Evolutionary conservation across 768 basidiomycete genomes (phyloP), one percentile per base, ranked within the genome.

Genomic region (Lanmaoa pseudosensibilis): DNA sequence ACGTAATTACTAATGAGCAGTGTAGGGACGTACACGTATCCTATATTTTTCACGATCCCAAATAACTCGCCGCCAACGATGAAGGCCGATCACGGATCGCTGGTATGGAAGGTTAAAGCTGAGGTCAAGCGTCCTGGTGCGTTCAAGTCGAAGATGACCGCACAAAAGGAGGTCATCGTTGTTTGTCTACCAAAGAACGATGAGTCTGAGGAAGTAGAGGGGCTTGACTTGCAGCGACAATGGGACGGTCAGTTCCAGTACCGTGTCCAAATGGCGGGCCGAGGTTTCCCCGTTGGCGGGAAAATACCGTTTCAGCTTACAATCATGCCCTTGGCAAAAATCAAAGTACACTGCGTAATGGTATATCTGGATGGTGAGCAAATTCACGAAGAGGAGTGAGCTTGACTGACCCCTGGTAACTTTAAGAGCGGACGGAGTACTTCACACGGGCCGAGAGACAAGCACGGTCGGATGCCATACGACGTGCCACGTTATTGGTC

Each of bases 171-270:
- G 48, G 88, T 97, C 13, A 76, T 78, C 3, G 81, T 95, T 43
- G 82, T 97, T 21, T 79, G 87, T 13, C 82, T 79, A 50, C 92
- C 93, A 1, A 58, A 43, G n/a, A 80, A 82, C 11, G 57, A 64
- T 23, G 55, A 50, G 25, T 18, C 19, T 7, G 92, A 93, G 51
- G 92, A 94, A 50, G 80, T 78, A 0, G 85, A 85, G 59, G 90
- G 84, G 62, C 84, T 98, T 49, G 80, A 92, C 47, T 84, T 98
- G 16, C 90, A 96, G 67, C 78, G 92, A 19, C 84, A 88, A 63
- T 99, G 95, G 96, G 95, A 98, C 55, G 80, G 84, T 47, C 90
- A 96, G 68, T 66, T 94, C 61, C 85, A 88, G 54, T 97, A 95
- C 65, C 76, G 88, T 41, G 84, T 97, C 47, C 80, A 85, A 2